Evolutionary conservation across 345 rosid genomes (phyloP), one percentile per base, ranked within the genome.

Genomic region (Gossypium thurberi): DNA sequence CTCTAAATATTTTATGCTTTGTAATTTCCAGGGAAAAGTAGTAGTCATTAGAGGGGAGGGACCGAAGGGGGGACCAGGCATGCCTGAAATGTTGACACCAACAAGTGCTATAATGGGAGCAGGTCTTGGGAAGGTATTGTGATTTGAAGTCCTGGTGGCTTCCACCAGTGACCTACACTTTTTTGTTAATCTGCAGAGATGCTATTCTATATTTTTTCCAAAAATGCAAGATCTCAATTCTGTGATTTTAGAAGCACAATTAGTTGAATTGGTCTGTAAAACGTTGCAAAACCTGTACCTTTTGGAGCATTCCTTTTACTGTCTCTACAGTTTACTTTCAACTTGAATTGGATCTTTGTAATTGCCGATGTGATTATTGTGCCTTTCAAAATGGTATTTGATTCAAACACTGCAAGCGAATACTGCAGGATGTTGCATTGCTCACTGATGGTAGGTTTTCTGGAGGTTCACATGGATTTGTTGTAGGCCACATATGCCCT

Each of bases 61-160:
- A 37, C 99, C 99, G 51, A 93, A 88, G 75, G 99, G 99, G 42
- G 99, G 99, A 52, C 99, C 98, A 47, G 99, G 99, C 79, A 95
- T 95, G 98, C 90, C 97, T 69, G 99, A 95, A 84, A 95, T 95
- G 99, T 85, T 95, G 83, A 89, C 99, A 23, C 99, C 99, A 44
- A 95, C 99, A 48, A 95, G 99, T 86, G 99, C 92, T 40, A 95
- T 95, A 58, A 95, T 93, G 98, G 99, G 98, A 64, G 99, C 99
- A 14, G 98, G 97, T 76, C 98, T 95, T 74, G 99, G 99, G 60
- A 95, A 95, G 98, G 98, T 94, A 81, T 42, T 28, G 17, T 43
- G 57, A 51, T 44, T 60, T 25, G 55, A 28, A 72, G 57, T 58
- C 73, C 72, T n/a, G 3, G 11, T 57, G 10, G 67, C 58, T 79